phyloP scores from a whole-genome alignment of 495 filamentous ascomycete genomes.

The Penicillium bovifimosum region DNA sequence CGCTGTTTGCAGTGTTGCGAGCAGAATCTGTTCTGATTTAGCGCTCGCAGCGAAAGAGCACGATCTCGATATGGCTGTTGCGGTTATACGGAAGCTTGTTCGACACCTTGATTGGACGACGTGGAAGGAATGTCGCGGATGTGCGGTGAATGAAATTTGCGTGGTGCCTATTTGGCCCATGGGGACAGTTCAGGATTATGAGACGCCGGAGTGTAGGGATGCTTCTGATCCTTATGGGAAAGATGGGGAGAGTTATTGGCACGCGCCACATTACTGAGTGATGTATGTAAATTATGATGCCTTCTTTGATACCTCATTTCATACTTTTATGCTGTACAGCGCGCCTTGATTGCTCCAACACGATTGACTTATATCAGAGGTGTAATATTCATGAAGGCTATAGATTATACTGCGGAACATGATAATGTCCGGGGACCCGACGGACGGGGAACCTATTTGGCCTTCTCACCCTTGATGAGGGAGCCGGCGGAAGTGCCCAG shows the following conservation, averaged over 20 bases:
- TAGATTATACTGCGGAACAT: constrained; percentile 19
- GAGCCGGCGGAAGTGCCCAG: constrained; percentile 14
- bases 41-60: constrained; percentile 32
- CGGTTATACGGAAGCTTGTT: constrained; percentile 36
- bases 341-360: too few relatives aligned
- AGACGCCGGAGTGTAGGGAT: constrained; percentile 45
- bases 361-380: not conserved
- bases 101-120: constrained; percentile 52
- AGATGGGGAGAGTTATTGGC: constrained; percentile 37
- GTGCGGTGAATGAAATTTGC: constrained; percentile 54
- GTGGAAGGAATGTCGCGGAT: constrained; percentile 56
- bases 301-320: not conserved
- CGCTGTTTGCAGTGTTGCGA: constrained; percentile 43
- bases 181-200: constrained; percentile 49
- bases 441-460: constrained; percentile 15
- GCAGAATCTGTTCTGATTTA: constrained; percentile 47
- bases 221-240: constrained; percentile 16
- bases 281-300: not conserved
- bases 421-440: constrained; percentile 4
- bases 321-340: not conserved
- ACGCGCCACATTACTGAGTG: constrained; percentile 9
- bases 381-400: constrained; percentile 4
- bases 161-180: constrained; percentile 63
- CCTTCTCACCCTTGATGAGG: constrained; percentile 7
- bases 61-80: constrained; percentile 19